Evolutionary conservation across 2,329 filamentous ascomycete genomes (phyloP), one percentile per base, ranked within the genome.

Genomic region (Pseudopithomyces maydicus): DNA sequence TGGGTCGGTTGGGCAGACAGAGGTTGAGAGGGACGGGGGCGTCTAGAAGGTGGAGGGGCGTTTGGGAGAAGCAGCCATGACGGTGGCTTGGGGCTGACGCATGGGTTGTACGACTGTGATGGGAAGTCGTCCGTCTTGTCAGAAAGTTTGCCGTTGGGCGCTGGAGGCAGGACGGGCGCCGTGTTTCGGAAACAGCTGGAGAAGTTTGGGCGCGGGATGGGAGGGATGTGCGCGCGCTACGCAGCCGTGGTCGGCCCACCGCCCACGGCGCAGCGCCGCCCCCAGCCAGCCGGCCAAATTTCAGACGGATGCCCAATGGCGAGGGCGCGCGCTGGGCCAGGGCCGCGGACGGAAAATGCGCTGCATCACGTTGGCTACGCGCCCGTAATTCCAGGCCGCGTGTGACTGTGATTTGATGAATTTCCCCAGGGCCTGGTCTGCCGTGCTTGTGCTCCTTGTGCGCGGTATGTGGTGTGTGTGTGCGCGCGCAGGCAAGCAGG

Each of bases 351-450:
- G 50, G 35, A 33, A 45, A 46, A 53, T 32, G 49, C 57, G 55
- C 51, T 55, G 39, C 52, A 65, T 67, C 60, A 65, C 63, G 66
- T 72, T 72, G 69, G 71, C 68, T 72, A 71, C 60, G 63, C 68
- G 68, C 67, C 63, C 61, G 8, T 63, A 58, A 61, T 58, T 63
- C 53, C 55, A 26, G 47, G 52, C 42, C 23, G 22, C 8, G 65
- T 68, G 64, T 55, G 58, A 67, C 64, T 66, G 66, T 72, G 68
- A 73, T 72, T 74, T 67, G 70, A 47, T 36, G 56, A 56, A 65
- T 66, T 70, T 59, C 38, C 35, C 46, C 41, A 38, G 38, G 49
- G 57, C 52, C 4, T 29, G 26, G 26, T 29, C 26, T 29, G 26
- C 5, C 26, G 26, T 29, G 26, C 26, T 29, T 29, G 26, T 29